Evolutionary conservation across 139 green algal species (phyloP).

Genomic region (Gonium pectorale): DNA sequence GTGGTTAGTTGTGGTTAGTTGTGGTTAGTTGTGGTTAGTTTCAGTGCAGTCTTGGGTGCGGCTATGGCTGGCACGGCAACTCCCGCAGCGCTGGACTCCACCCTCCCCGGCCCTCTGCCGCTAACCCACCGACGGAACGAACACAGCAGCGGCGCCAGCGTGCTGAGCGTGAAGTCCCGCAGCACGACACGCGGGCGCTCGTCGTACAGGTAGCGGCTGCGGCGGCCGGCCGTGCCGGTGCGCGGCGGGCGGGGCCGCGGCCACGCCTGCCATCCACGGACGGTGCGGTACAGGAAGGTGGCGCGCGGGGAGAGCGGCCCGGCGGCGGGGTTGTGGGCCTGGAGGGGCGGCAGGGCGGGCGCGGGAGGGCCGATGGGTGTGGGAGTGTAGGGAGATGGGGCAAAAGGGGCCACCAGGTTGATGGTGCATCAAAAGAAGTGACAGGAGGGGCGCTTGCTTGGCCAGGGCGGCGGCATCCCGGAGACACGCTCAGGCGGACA

Average conservation of each 20-base stretch:
- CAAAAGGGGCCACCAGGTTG: too few relatives aligned
- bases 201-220: conserved; percentile 26
- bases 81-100: too few relatives aligned
- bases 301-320: conserved; percentile 16
- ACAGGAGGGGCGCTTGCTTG: too few relatives aligned
- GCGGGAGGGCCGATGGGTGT: neutral
- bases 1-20: too few relatives aligned
- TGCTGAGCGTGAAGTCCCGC: conserved; percentile 30
- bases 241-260: conserved; percentile 19
- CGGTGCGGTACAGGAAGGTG: conserved; percentile 23
- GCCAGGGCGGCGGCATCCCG: too few relatives aligned
- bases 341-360: neutral
- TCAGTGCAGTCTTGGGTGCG: too few relatives aligned
- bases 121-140: neutral
- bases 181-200: conserved; percentile 34
- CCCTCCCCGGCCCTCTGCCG: too few relatives aligned
- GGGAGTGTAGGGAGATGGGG: too few relatives aligned
- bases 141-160: conserved; percentile 29
- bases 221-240: neutral
- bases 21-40: too few relatives aligned
- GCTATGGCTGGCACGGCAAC: too few relatives aligned
- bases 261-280: conserved; percentile 40
- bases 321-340: neutral
- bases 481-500: too few relatives aligned
- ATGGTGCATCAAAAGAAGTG: too few relatives aligned